Percentiles rank a stretch among this genome's conserved stretches.
These are phyloP conservation scores for Tubosaeta brunneosetosa DNA, from an alignment of 768 basidiomycete genomes.

Conservation along the genomic window DNA sequence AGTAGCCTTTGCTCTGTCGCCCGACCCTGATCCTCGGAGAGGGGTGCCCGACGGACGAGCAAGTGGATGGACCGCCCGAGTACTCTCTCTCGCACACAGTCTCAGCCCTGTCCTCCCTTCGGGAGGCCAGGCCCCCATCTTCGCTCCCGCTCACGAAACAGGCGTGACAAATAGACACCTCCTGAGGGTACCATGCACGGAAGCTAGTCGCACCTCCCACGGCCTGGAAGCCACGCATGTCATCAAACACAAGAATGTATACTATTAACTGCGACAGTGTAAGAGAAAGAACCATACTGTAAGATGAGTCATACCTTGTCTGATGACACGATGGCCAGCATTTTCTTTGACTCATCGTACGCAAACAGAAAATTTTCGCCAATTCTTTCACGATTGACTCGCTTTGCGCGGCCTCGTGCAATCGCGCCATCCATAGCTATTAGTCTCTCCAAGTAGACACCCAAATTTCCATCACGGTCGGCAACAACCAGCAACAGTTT, in stretches of 20 bases:
- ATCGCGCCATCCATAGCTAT: slow-evolving; percentile 32
- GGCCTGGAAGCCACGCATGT: slow-evolving; percentile 43
- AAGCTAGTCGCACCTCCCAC: slow-evolving; percentile 38
- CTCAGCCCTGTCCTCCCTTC: too few relatives aligned
- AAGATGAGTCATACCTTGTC: slow-evolving; percentile 31
- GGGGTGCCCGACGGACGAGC: background rate
- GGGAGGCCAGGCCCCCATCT: slow-evolving; percentile 26
- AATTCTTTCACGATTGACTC: slow-evolving; percentile 43
- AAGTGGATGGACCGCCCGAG: background rate
- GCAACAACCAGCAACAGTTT: slow-evolving; percentile 40
- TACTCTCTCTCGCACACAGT: too few relatives aligned
- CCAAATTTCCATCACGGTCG: slow-evolving; percentile 31
- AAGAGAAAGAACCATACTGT: too few relatives aligned
- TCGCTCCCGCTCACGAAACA: slow-evolving; percentile 48
- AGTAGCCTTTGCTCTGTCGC: background rate
- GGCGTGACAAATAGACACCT: slow-evolving; percentile 28
- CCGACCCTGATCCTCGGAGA: background rate
- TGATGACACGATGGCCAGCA: slow-evolving; percentile 42
- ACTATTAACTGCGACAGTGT: slow-evolving; percentile 29
- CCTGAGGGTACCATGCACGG: slow-evolving; percentile 37
- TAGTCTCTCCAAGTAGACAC: slow-evolving; percentile 37
- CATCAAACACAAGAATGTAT: slow-evolving; percentile 46
- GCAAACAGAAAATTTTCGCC: slow-evolving; percentile 42
- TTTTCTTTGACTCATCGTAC: slow-evolving; percentile 49
- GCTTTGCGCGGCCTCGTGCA: slow-evolving; percentile 21